These are phyloP conservation scores for Chytridium lagenaria DNA, from an alignment of 371 early-diverging fungal genomes.

Conservation along the genomic window DNA sequence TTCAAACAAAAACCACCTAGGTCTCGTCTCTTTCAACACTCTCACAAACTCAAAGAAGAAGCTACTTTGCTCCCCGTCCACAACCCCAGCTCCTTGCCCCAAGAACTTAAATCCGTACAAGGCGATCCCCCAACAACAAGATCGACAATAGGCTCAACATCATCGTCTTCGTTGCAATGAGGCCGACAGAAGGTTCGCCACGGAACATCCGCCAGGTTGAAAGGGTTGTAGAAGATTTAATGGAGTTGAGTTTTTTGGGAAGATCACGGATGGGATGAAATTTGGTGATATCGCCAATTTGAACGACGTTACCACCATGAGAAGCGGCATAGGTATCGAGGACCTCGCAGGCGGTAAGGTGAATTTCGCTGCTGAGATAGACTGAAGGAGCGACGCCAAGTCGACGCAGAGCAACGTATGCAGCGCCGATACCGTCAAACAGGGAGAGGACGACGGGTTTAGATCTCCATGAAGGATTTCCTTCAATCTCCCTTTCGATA, in stretches of 20 bases:
- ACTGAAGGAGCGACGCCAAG: constrained; percentile 15
- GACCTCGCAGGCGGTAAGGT: constrained; percentile 10
- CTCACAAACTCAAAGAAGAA: constrained; percentile 26
- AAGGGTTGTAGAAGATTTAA: neutral
- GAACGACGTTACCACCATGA: constrained; percentile 12
- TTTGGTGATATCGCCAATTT: constrained; percentile 15
- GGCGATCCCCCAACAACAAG: constrained; percentile 22
- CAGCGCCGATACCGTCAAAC: constrained; percentile 25
- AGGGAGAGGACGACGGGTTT: constrained; percentile 17
- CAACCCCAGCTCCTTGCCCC: constrained; percentile 21
- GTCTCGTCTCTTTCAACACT: constrained; percentile 17
- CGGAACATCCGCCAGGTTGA: neutral
- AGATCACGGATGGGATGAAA: neutral
- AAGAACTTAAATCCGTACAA: constrained; percentile 24
- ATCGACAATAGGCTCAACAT: constrained; percentile 13
- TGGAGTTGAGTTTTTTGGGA: neutral
- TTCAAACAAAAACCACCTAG: constrained; percentile 27
- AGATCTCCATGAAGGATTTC: constrained; percentile 20
- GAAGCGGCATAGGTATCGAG: constrained; percentile 17
- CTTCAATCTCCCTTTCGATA: constrained; percentile 1
- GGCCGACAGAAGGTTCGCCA: neutral
- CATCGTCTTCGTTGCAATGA: neutral
- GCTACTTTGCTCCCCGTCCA: constrained; percentile 10
- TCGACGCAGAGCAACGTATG: constrained; percentile 21
- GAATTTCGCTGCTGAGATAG: constrained; percentile 24